These are phyloP conservation scores for Lumnitzera racemosa DNA, from an alignment of 345 rosid species.

Conservation along the genomic window DNA sequence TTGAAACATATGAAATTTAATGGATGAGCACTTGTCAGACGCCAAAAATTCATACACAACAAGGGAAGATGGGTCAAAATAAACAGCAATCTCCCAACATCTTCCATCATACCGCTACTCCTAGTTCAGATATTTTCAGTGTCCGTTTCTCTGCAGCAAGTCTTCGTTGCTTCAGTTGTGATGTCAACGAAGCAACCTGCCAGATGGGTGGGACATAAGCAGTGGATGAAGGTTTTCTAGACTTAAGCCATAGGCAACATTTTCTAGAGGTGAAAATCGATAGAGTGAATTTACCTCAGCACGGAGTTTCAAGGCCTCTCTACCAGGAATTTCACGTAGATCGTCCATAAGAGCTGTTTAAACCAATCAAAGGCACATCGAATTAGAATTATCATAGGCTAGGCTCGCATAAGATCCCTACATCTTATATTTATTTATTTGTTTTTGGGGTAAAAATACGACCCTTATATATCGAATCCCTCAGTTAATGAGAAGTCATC, in stretches of 20 bases:
- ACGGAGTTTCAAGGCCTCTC: constrained; percentile 89
- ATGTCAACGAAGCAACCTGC: constrained; percentile 82
- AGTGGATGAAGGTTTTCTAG: neutral
- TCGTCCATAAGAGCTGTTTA: constrained; percentile 78
- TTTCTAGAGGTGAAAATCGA: neutral
- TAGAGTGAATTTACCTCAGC: constrained; percentile 52
- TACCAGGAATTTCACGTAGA: constrained; percentile 79
- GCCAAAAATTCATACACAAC: too few relatives aligned
- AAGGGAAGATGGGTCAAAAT: neutral
- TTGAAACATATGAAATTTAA: too few relatives aligned
- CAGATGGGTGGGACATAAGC: neutral
- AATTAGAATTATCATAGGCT: neutral
- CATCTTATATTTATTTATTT: too few relatives aligned
- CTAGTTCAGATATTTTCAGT: constrained; percentile 73
- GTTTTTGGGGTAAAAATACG: too few relatives aligned
- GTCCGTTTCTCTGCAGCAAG: constrained; percentile 51
- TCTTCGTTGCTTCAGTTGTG: constrained; percentile 56
- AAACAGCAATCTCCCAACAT: neutral
- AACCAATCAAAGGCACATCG: neutral
- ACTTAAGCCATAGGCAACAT: neutral
- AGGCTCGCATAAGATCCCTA: neutral
- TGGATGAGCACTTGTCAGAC: too few relatives aligned
- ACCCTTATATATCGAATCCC: too few relatives aligned
- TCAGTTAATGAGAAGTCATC: too few relatives aligned
- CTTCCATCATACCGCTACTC: constrained; percentile 44